Base-by-base conservation (phyloP, 495 filamentous ascomycete species). In the Talaromyces proteolyticus region DNA sequence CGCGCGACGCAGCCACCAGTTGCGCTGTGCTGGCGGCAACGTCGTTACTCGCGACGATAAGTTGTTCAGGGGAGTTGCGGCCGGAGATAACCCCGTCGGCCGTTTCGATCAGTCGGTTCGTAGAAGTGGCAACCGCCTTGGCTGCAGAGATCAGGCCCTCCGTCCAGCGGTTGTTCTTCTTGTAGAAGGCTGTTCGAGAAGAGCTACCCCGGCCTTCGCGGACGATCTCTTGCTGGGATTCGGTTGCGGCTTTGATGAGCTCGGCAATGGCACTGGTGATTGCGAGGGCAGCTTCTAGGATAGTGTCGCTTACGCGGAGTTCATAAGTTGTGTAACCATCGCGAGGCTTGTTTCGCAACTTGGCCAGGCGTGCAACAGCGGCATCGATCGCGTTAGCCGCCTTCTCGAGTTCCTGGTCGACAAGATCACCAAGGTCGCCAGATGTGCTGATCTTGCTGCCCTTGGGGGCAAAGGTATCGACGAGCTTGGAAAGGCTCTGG, bases 151-250 rank as follows among this genome's bases (percentile, higher is more conserved):
- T 95, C 41, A 98, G 78, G 42, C 93, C 93, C 62, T 98, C 94
- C 0, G 93, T 97, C 93, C 93, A 98, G 37, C 93, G 84, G 57
- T 89, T 89, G 76, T 96, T 94, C 73, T 95, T 95, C 79, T 98
- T 98, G 83, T 98, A 98, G 75, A 97, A 98, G 29, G 90, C 89
- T n/a, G 92, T 91, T 20, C 82, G 78, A 36, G 90, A 93, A 34
- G 89, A 87, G 48, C 82, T 86, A 47, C 93, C 93, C 11, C 89
- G 85, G 14, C 93, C 93, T 61, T 95, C 88, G 40, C 89, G 84
- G n/a, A 98, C 93, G 60, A 98, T 98, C 68, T 98, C 93, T 62
- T 95, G 85, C 63, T 98, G 93, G 2, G 90, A 91, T 29, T 79
- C 84, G 2, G 94, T 96, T 52, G 93, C 93, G 6, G 93, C 94